Evolutionary conservation across 805 yeast genomes (phyloP), one percentile per base, ranked within the genome.

Genomic region (Candida ascalaphidarum): DNA sequence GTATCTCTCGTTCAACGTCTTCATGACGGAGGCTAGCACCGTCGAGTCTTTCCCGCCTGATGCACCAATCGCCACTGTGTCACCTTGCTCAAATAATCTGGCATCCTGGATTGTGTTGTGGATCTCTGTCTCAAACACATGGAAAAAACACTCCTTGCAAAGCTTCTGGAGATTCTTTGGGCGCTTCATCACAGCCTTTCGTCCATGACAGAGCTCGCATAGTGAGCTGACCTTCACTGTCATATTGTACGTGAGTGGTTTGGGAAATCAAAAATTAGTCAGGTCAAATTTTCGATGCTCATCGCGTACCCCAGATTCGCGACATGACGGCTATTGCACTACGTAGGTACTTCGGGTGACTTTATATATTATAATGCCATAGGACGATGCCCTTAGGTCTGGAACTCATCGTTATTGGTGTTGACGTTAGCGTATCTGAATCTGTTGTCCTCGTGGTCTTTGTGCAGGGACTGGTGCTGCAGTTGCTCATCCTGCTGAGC

Each of bases 1-100:
- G 55, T 92, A 74, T 32, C 96, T 62, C 46, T 86, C 96, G 49
- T 92, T 92, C 36, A 92, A 60, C 0, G 89, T 72, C 46, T 86
- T 92, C 53, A 92, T 55, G 3, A 92, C 74, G 25, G 88, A 75
- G 0, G 97, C 98, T 17, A 92, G 58, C 1, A 92, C 99, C 0
- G 99, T 92, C 4, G 96, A 84, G 52, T 92, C 99, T 46, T 92
- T 92, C 29, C 99, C 99, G 15, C 99, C 99, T 1, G 96, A 84
- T 0, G 99, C 99, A 11, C 99, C 99, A 14, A 92, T 88, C 11
- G 97, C 98, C 2, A 92, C 88, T 16, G 61, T 69, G 47, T 92
- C 98, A 11, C 97, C 97, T 1, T 59, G 65, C 14, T 73, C 52
- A 44, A 92, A 92, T 26, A 92, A 66, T 1, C 73, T 62, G 30